Percentiles rank a stretch among this genome's conserved stretches.
Evolutionary conservation across 2,329 filamentous ascomycete species (phyloP).

Genomic region (Sphaerulina vaccinii): DNA sequence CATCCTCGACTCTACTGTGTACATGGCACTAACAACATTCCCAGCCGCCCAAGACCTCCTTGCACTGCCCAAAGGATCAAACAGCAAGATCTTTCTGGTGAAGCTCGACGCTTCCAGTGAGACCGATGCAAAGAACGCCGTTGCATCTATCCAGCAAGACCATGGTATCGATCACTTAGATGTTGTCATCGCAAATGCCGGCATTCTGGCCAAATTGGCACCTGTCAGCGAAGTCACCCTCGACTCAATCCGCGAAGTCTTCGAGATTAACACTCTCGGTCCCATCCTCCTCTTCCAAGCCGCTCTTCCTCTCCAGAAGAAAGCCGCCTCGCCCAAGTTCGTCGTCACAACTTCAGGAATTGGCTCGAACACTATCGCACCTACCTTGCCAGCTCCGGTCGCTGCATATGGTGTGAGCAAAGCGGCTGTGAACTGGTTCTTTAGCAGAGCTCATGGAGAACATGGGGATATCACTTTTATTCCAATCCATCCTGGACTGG

Average conservation of each 20-base stretch:
- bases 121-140: neutral
- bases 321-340: neutral
- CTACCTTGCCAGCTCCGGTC: neutral
- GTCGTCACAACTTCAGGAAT: neutral
- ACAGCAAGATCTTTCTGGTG: conserved; percentile 2
- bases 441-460: neutral
- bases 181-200: neutral
- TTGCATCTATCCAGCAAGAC: neutral
- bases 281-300: conserved; percentile 7
- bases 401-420: conserved; percentile 8
- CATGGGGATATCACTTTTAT: neutral
- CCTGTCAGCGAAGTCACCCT: neutral
- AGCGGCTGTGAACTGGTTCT: conserved; percentile 7
- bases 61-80: neutral
- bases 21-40: neutral
- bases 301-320: neutral
- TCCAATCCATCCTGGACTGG: conserved; percentile 3
- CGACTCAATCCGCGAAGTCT: neutral
- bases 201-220: neutral
- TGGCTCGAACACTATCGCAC: neutral
- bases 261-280: conserved; percentile 12
- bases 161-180: neutral
- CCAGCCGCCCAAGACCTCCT: neutral
- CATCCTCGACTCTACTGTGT: neutral
- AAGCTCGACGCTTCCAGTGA: conserved; percentile 4